Evolutionary conservation across 257 asterid species (phyloP).

Genomic region (Ocimum tenuiflorum): DNA sequence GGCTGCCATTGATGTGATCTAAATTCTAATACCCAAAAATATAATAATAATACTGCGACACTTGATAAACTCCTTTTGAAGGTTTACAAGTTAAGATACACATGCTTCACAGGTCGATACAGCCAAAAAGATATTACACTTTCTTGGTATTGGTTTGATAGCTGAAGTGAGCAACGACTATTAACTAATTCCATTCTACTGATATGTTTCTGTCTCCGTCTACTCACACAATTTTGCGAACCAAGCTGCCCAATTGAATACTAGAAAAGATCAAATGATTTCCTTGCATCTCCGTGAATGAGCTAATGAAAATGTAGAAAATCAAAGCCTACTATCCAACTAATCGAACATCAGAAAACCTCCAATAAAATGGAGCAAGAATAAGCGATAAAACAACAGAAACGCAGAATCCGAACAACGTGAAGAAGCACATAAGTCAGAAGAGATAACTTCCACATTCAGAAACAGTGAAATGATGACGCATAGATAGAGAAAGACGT

Average conservation of each 20-base stretch:
- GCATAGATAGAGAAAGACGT: neutral
- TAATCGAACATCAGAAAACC: neutral
- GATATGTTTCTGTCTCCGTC: too few relatives aligned
- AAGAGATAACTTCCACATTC: neutral
- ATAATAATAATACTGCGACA: too few relatives aligned
- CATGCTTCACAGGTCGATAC: too few relatives aligned
- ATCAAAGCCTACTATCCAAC: neutral
- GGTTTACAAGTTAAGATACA: too few relatives aligned
- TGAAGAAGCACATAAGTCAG: slow-evolving; percentile 3
- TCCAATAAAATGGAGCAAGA: neutral
- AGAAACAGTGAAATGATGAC: neutral
- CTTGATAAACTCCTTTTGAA: too few relatives aligned
- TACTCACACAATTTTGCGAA: too few relatives aligned
- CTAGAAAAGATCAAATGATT: neutral
- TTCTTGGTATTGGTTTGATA: too few relatives aligned
- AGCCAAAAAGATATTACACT: too few relatives aligned
- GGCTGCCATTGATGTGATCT: neutral
- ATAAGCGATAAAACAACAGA: neutral
- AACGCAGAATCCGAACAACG: neutral
- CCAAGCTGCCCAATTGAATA: neutral
- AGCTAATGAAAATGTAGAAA: neutral
- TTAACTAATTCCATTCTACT: too few relatives aligned
- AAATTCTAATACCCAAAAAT: neutral
- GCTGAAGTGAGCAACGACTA: too few relatives aligned
- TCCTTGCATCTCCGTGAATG: neutral